Percentiles rank a stretch among this genome's conserved stretches.
Evolutionary conservation across 129 eudicot genomes (phyloP).

Genomic region (Flaveria bidentis): DNA sequence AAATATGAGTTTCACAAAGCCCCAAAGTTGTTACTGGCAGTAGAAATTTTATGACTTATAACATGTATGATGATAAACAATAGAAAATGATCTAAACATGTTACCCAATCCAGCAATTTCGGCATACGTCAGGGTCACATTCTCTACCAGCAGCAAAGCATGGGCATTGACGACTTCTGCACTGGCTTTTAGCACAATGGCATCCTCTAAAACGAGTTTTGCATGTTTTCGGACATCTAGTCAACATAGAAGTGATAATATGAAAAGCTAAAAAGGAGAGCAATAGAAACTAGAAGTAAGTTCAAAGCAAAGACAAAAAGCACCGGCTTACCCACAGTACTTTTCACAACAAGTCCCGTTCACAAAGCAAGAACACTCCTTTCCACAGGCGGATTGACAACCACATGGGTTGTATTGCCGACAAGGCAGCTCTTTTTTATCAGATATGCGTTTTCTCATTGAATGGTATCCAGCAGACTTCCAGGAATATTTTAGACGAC

Average conservation of each 20-base stretch:
- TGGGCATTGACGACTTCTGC: constrained; percentile 95
- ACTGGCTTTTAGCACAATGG: constrained; percentile 91
- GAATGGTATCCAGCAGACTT: constrained; percentile 85
- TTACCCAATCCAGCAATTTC: constrained; percentile 97
- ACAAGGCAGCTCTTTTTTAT: constrained; percentile 81
- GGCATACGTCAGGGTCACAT: constrained; percentile 98
- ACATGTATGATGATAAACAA: not conserved
- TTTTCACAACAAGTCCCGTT: constrained; percentile 94
- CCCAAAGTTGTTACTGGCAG: not conserved
- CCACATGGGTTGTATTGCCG: constrained; percentile 92
- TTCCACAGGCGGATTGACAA: constrained; percentile 88
- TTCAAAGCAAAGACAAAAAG: not conserved
- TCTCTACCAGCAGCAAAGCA: constrained; percentile 96
- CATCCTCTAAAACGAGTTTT: constrained; percentile 95
- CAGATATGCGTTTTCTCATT: constrained; percentile 75
- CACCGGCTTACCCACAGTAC: constrained; percentile 79
- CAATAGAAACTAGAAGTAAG: not conserved
- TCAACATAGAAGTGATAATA: constrained; percentile 8
- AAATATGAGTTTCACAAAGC: not conserved
- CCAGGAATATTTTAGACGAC: constrained; percentile 86
- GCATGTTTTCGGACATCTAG: constrained; percentile 92
- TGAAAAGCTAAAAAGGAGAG: not conserved
- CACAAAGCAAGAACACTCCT: constrained; percentile 83
- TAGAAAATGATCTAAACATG: constrained; percentile 5
- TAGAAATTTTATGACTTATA: constrained; percentile 14